A percentile compares a stretch with the other conserved stretches of the same genome.
Conservation (phyloP, 1,284 basidiomycete genomes). For the Boletus sp. region DNA sequence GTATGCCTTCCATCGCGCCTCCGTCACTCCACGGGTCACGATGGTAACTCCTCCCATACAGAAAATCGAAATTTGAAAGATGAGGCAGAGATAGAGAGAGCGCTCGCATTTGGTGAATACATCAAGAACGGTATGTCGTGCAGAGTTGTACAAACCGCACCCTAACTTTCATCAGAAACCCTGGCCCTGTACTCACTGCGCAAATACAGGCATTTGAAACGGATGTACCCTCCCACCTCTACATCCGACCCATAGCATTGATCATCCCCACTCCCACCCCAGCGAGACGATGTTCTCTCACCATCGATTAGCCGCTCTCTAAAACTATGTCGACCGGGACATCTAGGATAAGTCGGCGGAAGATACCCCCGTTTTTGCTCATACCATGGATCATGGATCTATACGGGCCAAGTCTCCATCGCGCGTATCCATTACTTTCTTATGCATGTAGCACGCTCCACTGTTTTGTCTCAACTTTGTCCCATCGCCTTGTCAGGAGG, state of each 20-base stretch:
- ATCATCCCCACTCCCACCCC: background rate
- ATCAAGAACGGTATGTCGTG: conserved; percentile 76
- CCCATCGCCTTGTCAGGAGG: background rate
- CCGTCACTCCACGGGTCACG: background rate
- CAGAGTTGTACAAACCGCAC: background rate
- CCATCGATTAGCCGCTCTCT: no score
- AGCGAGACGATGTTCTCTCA: background rate
- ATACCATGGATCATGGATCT: no score
- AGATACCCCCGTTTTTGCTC: no score
- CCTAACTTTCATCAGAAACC: conserved; percentile 55
- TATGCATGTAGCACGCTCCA: background rate
- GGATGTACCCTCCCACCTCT: conserved; percentile 54
- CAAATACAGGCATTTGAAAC: conserved; percentile 81
- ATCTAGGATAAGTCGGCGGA: background rate
- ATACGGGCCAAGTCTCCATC: no score
- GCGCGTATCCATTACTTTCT: background rate
- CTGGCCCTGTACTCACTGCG: conserved; percentile 80
- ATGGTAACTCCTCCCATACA: conserved; percentile 29
- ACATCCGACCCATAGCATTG: conserved; percentile 11
- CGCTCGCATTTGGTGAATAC: conserved; percentile 77
- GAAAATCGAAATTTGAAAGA: conserved; percentile 72
- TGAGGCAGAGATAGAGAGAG: conserved; percentile 72
- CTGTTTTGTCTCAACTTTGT: background rate
- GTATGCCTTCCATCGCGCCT: conserved; percentile 35
- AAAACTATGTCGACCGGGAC: no score